phyloP scores from a whole-genome alignment of 345 rosid species.

The Geranium rotundifolium region DNA sequence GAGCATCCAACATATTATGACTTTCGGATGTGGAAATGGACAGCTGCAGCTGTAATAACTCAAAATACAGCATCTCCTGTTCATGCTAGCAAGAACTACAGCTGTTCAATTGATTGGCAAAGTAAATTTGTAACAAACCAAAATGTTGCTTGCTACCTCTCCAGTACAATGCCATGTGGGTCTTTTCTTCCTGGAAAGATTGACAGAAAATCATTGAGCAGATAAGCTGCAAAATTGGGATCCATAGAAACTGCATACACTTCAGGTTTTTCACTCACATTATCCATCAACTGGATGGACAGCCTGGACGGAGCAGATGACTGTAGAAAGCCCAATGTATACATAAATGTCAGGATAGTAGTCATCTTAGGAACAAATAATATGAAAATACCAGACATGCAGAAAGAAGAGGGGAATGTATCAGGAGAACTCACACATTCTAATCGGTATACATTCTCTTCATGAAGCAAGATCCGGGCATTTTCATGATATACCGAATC shows the following conservation, averaged over 20 bases:
- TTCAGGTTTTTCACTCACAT: constrained; percentile 62
- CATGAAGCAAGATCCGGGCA: constrained; percentile 77
- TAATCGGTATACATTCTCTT: constrained; percentile 77
- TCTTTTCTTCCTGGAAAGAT: constrained; percentile 54
- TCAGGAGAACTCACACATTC: constrained; percentile 52
- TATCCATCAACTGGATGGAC: constrained; percentile 85
- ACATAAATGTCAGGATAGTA: background rate
- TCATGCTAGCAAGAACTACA: no score
- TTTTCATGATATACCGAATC: constrained; percentile 76
- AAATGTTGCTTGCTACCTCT: constrained; percentile 33
- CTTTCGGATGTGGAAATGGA: background rate
- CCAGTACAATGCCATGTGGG: constrained; percentile 44
- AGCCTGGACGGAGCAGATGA: constrained; percentile 42
- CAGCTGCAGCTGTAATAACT: background rate
- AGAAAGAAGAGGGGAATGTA: background rate
- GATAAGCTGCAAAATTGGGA: constrained; percentile 61
- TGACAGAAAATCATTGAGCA: constrained; percentile 64
- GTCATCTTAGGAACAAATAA: background rate
- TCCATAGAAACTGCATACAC: constrained; percentile 79
- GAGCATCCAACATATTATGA: background rate
- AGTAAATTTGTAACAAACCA: background rate
- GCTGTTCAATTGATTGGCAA: no score
- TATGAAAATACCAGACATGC: background rate
- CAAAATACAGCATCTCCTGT: no score
- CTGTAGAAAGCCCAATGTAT: constrained; percentile 26